Evolutionary conservation across 2,329 filamentous ascomycete species (phyloP).

Genomic region (Pseudocercospora macadamiae): DNA sequence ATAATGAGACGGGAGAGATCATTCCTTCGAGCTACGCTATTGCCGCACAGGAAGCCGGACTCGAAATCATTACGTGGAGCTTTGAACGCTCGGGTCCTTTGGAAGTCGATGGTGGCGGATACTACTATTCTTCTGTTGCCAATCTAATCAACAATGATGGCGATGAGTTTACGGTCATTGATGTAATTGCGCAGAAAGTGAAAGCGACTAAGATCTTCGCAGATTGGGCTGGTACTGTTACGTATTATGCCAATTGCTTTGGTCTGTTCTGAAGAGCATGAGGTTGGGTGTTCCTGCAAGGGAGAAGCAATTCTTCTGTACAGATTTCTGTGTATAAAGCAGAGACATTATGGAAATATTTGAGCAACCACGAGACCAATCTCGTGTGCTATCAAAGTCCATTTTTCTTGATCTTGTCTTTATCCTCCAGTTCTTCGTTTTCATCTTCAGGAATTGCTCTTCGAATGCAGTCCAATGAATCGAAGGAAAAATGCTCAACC

Average conservation of each 20-base stretch:
- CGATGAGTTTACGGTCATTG: constrained; percentile 67
- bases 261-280: constrained; percentile 39
- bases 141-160: constrained; percentile 64
- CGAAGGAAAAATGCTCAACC: no score
- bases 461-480: no score
- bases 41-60: constrained; percentile 61
- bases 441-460: no score
- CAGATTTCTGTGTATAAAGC: no score
- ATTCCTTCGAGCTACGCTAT: constrained; percentile 66
- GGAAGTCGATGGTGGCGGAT: constrained; percentile 55
- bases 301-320: no score
- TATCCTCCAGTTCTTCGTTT: no score
- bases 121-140: constrained; percentile 54
- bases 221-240: constrained; percentile 70
- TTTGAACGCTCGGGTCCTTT: constrained; percentile 67
- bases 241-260: constrained; percentile 74
- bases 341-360: no score
- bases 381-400: no score
- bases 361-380: no score
- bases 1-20: constrained; percentile 54
- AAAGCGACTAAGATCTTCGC: constrained; percentile 65
- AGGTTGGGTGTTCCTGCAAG: no score
- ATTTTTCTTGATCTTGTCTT: no score
- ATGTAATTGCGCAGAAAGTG: constrained; percentile 65
- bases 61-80: constrained; percentile 70